Conservation (phyloP, 805 yeast species). For the Candida vartiovaarae region DNA sequence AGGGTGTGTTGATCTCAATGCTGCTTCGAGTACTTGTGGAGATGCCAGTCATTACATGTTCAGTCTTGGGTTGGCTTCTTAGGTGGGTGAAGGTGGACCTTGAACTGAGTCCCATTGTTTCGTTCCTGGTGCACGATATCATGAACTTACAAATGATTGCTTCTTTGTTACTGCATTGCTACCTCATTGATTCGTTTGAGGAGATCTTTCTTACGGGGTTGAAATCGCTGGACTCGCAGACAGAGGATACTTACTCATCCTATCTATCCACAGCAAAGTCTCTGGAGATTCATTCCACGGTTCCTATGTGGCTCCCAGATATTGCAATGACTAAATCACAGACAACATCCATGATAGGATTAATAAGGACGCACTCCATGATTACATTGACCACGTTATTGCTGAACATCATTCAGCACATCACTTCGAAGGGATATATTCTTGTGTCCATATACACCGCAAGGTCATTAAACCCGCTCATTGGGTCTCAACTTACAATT, state of each 20-base stretch:
- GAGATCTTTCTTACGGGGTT: background rate
- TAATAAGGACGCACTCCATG: conserved; percentile 1
- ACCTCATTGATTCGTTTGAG: conserved; percentile 1
- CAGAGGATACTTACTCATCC: background rate
- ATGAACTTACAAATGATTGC: conserved; percentile 3
- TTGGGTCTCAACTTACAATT: conserved; percentile 10
- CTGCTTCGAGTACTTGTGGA: conserved; percentile 1
- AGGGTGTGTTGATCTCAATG: conserved; percentile 8
- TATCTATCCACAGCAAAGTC: background rate
- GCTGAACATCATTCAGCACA: background rate
- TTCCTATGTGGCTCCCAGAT: conserved; percentile 3
- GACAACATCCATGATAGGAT: background rate
- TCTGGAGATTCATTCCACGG: background rate
- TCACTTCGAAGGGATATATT: background rate
- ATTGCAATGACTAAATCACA: background rate
- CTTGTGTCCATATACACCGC: conserved; percentile 3
- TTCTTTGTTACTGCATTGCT: conserved; percentile 1
- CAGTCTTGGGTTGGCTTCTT: background rate
- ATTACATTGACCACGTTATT: background rate
- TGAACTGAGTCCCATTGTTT: background rate
- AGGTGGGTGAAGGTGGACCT: background rate
- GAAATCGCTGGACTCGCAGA: background rate
- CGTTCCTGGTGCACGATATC: background rate
- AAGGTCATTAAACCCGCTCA: conserved; percentile 4
- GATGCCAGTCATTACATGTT: conserved; percentile 1